phyloP scores from a whole-genome alignment of 1,139 yeast species.

The Lodderomyces margitis region DNA sequence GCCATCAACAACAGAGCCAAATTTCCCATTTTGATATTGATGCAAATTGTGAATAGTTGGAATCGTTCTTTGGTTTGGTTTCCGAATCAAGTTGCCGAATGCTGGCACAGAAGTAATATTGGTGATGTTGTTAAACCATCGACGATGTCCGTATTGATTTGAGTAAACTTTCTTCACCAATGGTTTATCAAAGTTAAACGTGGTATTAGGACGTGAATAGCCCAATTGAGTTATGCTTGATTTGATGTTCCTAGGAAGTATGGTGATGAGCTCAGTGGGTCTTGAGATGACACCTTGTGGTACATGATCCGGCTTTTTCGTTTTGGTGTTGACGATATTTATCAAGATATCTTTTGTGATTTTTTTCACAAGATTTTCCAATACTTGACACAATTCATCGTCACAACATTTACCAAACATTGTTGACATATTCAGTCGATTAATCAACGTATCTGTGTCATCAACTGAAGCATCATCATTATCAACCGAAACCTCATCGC shows the following conservation, averaged over 20 bases:
- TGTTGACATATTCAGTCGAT: not conserved
- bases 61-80: not conserved
- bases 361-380: constrained; percentile 1
- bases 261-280: not conserved
- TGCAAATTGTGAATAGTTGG: not conserved
- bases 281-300: too few relatives aligned
- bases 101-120: not conserved
- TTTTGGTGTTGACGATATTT: not conserved
- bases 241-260: not conserved
- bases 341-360: constrained; percentile 3
- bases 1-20: not conserved
- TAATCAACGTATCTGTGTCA: not conserved
- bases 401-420: not conserved
- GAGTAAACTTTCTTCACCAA: not conserved
- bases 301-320: too few relatives aligned
- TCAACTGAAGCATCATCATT: not conserved
- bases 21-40: not conserved
- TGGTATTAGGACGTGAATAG: not conserved
- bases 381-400: not conserved
- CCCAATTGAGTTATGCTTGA: not conserved
- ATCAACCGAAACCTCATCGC: not conserved
- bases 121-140: not conserved
- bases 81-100: not conserved
- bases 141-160: not conserved
- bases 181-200: not conserved